phyloP scores from a whole-genome alignment of 768 basidiomycete species.

The Astraeus odoratus region DNA sequence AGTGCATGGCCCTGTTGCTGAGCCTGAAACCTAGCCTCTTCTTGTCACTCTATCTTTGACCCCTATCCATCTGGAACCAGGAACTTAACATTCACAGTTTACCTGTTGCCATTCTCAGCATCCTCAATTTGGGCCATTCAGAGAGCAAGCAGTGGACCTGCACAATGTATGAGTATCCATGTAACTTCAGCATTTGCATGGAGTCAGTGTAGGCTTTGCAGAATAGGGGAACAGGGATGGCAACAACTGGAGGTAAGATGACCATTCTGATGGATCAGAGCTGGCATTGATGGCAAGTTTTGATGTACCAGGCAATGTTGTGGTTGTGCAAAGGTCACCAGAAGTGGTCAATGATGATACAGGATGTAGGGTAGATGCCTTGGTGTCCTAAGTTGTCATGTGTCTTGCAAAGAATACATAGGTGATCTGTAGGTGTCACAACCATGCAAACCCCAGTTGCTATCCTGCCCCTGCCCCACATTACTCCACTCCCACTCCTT shows the following conservation, averaged over 20 bases:
- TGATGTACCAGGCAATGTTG: slow-evolving; percentile 26
- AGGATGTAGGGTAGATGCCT: slow-evolving; percentile 1
- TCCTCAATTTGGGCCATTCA: slow-evolving; percentile 30
- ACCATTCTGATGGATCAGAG: no score
- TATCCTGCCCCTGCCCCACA: no score
- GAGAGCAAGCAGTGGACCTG: slow-evolving; percentile 31
- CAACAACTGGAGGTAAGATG: no score
- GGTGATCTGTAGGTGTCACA: neutral
- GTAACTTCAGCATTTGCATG: slow-evolving; percentile 32
- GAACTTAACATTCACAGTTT: slow-evolving; percentile 27
- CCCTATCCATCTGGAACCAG: no score
- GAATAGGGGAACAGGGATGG: no score
- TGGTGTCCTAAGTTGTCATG: slow-evolving; percentile 7
- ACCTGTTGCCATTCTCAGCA: slow-evolving; percentile 24
- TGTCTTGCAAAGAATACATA: neutral
- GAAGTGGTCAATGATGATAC: slow-evolving; percentile 12
- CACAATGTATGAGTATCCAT: slow-evolving; percentile 29
- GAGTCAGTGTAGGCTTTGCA: slow-evolving; percentile 33
- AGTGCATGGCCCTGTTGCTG: no score
- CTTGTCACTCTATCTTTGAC: no score
- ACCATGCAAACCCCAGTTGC: no score
- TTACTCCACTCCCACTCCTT: no score
- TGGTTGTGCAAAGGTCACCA: slow-evolving; percentile 25
- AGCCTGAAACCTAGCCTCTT: no score
- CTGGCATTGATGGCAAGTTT: slow-evolving; percentile 36